These are phyloP conservation scores for Cystobasidium tubakii DNA, from an alignment of 768 basidiomycete species.

Conservation along the genomic window DNA sequence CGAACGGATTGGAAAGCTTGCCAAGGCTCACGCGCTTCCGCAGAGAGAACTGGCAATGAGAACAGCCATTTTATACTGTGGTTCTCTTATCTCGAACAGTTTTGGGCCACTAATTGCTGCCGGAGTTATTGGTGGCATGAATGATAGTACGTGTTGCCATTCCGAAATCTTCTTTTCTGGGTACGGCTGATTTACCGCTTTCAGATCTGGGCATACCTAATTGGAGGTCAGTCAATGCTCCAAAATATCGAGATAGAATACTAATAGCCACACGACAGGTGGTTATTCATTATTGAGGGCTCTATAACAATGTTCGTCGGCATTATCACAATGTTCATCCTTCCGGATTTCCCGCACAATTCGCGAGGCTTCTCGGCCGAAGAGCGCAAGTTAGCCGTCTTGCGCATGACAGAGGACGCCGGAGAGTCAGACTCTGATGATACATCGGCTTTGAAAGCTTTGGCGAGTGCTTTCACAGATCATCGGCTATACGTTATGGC, in stretches of 20 bases:
- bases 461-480: constrained; percentile 37
- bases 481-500: constrained; percentile 36
- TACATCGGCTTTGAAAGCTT: constrained; percentile 4
- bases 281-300: constrained; percentile 44
- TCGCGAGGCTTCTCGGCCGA: constrained; percentile 43
- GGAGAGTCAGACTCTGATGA: constrained; percentile 43
- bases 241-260: not conserved
- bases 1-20: no score
- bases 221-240: constrained; percentile 59
- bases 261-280: not conserved
- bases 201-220: constrained; percentile 59
- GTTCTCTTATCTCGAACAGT: constrained; percentile 71
- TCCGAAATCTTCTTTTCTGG: not conserved
- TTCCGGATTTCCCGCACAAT: constrained; percentile 63
- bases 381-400: constrained; percentile 47
- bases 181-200: not conserved
- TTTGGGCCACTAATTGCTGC: constrained; percentile 74
- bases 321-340: constrained; percentile 53
- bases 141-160: constrained; percentile 50
- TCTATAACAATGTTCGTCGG: constrained; percentile 54
- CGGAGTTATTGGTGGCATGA: constrained; percentile 65
- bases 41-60: constrained; percentile 61
- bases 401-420: constrained; percentile 48
- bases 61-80: constrained; percentile 64
- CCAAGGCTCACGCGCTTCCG: not conserved